Evolutionary conservation across 768 basidiomycete species (phyloP), one percentile per base, ranked within the genome.

Genomic region (Tylopilus cervinicoccineus): DNA sequence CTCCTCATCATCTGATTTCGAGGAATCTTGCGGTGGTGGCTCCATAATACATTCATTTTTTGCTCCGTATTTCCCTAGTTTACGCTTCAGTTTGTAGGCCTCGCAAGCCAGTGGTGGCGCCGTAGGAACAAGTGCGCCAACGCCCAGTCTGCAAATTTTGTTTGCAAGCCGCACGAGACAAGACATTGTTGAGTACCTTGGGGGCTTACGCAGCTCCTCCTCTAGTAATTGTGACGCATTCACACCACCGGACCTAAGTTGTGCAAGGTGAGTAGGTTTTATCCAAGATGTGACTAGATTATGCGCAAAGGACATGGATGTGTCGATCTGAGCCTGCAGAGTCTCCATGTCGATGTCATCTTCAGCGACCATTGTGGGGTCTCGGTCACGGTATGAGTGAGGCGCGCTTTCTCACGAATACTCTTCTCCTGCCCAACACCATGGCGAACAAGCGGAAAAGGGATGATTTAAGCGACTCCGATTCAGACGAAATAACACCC

Each of bases 281-380:
- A 91, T 73, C 88, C 88, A 91, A 46, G 88, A 86, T 19, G 84
- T 75, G 37, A 87, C 80, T 57, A 90, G 74, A 62, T 79, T 74
- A 54, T 89, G 79, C 2, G 84, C 81, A 65, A 83, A 80, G 6
- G 88, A 83, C 80, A 90, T 80, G 19, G 88, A 81, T 58, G 87
- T 70, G 65, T 91, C 85, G 44, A 90, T 81, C 68, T 86, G 86
- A n/a, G 88, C 87, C 64, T 90, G 88, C 33, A 91, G 71, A 28
- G 77, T 71, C 58, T 87, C 84, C 41, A 72, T 55, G 61, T 88
- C 84, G 38, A 88, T 72, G 33, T 76, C 75, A 48, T 83, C 79
- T 54, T 82, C 77, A n/a, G 58, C 50, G 45, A 58, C 58, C 68
- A 68, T 67, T 26, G 17, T 20, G 19, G 34, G 34, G 34, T 20